Evolutionary conservation across 2,329 filamentous ascomycete species (phyloP), one percentile per base, ranked within the genome.

Genomic region (Akanthomyces lecanii): DNA sequence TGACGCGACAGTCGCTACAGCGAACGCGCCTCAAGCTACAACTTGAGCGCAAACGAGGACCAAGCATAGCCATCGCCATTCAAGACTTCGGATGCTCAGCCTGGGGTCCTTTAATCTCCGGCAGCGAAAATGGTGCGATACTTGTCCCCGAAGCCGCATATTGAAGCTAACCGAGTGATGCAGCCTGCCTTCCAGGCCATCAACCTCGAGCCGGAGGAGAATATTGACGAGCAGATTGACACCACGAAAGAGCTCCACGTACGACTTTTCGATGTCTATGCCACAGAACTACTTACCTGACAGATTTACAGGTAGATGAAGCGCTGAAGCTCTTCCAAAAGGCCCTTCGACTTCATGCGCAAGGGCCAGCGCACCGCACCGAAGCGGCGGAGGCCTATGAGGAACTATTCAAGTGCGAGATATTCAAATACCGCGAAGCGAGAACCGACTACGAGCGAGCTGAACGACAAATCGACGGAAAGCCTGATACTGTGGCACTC

Each of bases 121-220:
- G 63, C 63, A 64, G 48, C 52, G 42, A 62, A 45, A 25, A 64
- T 64, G 63, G 63, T 64, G 16, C n/a, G 53, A 44, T 6, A 2
- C 6, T 1, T 38, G 5, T 16, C 23, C 2, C 11, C 7, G 55
- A 1, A 14, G 12, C 25, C 38, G 40, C 64, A 56, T 18, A 63
- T 64, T 23, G 38, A 58, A 48, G 50, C 63, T 64, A 45, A 63
- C 64, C 52, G 12, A 56, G 47, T 42, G 60, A 50, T 59, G 30
- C 40, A 86, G 84, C 82, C 84, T 68, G 83, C 86, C 70, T 98
- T 96, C 78, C 87, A 89, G 71, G 91, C 94, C 60, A 87, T 97
- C 75, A 99, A 99, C 74, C 86, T 98, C 77, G 93, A 97, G 76
- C 90, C 91, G 11, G 95, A 97, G 77, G 91, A 96, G 71, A 91